Percentiles rank a stretch among this genome's conserved stretches.
Conservation (phyloP, 768 basidiomycete genomes). For the Leccinum disarticulatum region DNA sequence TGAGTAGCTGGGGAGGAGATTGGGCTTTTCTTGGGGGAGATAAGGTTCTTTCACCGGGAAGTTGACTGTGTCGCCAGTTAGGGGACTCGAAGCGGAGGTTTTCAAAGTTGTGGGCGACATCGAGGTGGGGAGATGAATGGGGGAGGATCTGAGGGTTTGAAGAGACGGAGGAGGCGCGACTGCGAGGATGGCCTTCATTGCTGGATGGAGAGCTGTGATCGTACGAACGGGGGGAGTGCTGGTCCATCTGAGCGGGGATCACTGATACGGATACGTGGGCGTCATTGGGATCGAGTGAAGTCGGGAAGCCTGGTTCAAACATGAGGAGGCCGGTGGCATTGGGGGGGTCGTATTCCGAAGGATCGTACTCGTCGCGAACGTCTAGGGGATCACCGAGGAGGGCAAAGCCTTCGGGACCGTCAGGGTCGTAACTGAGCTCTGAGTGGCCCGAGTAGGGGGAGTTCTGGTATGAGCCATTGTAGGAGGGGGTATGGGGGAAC, state of each 20-base stretch:
- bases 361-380: slow-evolving; percentile 60
- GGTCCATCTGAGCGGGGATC: slow-evolving; percentile 36
- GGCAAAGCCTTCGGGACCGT: slow-evolving; percentile 46
- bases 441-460: slow-evolving; percentile 69
- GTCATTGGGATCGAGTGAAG: slow-evolving; percentile 29
- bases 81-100: slow-evolving; percentile 67
- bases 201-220: slow-evolving; percentile 67
- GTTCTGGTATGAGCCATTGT: slow-evolving; percentile 67
- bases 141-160: slow-evolving; percentile 47
- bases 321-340: slow-evolving; percentile 51
- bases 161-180: slow-evolving; percentile 67
- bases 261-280: slow-evolving; percentile 40
- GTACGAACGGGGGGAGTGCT: slow-evolving; percentile 44
- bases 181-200: slow-evolving; percentile 51
- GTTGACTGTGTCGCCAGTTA: slow-evolving; percentile 49
- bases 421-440: slow-evolving; percentile 57
- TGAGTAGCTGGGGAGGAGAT: slow-evolving; percentile 60
- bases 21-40: slow-evolving; percentile 52
- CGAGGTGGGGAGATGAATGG: slow-evolving; percentile 55
- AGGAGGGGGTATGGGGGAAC: slow-evolving; percentile 54
- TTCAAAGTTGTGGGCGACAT: slow-evolving; percentile 57
- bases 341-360: slow-evolving; percentile 68
- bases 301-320: slow-evolving; percentile 53
- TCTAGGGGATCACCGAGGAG: slow-evolving; percentile 50
- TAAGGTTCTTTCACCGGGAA: slow-evolving; percentile 42